Evolutionary conservation across 2,329 filamentous ascomycete genomes (phyloP).

Genomic region (Knoxdaviesia capensis): DNA sequence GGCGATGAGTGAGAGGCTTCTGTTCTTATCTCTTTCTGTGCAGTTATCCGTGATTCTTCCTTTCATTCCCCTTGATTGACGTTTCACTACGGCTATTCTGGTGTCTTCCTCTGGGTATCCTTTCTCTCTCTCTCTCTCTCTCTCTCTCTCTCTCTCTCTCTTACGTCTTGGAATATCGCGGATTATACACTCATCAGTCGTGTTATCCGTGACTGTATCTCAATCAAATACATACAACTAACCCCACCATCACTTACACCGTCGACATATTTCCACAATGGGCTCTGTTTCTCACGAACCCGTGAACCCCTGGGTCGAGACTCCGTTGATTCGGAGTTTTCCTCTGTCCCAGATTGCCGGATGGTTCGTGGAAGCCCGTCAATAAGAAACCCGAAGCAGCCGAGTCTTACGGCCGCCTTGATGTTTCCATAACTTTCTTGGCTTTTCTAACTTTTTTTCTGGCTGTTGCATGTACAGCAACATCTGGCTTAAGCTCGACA

Average conservation of each 20-base stretch:
- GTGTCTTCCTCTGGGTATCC: not conserved
- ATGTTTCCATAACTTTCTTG: not conserved
- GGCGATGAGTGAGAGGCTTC: too few relatives aligned
- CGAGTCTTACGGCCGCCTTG: not conserved
- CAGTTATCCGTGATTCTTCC: too few relatives aligned
- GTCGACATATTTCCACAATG: constrained; percentile 11
- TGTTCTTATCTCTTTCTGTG: too few relatives aligned
- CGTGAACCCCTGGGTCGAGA: constrained; percentile 47
- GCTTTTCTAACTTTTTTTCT: not conserved
- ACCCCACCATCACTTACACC: not conserved
- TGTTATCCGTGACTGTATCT: too few relatives aligned
- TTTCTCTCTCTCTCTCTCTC: constrained; percentile 1
- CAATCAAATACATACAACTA: too few relatives aligned
- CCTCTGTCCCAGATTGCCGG: constrained; percentile 49
- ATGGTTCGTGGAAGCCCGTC: constrained; percentile 26
- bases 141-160: not conserved
- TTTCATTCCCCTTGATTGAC: too few relatives aligned
- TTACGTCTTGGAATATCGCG: not conserved
- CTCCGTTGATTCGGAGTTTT: constrained; percentile 47
- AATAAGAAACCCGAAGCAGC: not conserved
- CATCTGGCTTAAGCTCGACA: constrained; percentile 69
- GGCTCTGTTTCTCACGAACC: constrained; percentile 18
- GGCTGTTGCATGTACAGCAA: constrained; percentile 22
- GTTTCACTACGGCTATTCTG: too few relatives aligned
- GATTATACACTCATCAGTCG: too few relatives aligned